phyloP scores from a whole-genome alignment of 1,284 basidiomycete genomes.

The Rhodotorula sp. region DNA sequence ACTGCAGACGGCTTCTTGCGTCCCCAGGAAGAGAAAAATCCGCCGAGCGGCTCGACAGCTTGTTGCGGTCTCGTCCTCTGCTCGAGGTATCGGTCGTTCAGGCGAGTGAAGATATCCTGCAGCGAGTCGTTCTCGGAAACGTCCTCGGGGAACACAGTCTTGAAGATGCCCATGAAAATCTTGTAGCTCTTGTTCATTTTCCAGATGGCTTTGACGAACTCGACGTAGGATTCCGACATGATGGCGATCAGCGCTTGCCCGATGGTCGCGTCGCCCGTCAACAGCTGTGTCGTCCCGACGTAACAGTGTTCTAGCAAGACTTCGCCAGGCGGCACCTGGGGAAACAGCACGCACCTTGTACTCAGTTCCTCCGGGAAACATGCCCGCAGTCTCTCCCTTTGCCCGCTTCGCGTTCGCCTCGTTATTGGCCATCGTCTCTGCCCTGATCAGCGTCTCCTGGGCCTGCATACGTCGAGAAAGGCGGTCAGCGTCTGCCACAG shows the following conservation, averaged over 20 bases:
- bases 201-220: slow-evolving; percentile 37
- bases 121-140: slow-evolving; percentile 33
- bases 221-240: slow-evolving; percentile 37
- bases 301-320: too few species aligned
- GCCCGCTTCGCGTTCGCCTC: slow-evolving; percentile 20
- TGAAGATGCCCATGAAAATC: slow-evolving; percentile 1
- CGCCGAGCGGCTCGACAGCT: neutral
- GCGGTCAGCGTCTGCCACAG: neutral
- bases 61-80: neutral
- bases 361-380: slow-evolving; percentile 35
- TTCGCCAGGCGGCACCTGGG: too few species aligned
- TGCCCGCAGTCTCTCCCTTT: slow-evolving; percentile 8
- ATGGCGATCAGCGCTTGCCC: slow-evolving; percentile 39
- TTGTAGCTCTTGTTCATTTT: slow-evolving; percentile 43
- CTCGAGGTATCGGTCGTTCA: slow-evolving; percentile 38
- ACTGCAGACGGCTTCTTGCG: slow-evolving; percentile 12
- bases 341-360: slow-evolving; percentile 29
- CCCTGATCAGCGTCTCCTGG: slow-evolving; percentile 31
- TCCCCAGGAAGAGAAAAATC: slow-evolving; percentile 24
- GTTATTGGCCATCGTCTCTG: slow-evolving; percentile 25
- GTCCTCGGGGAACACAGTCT: slow-evolving; percentile 39
- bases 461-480: neutral
- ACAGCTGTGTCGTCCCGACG: slow-evolving; percentile 12
- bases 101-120: slow-evolving; percentile 33
- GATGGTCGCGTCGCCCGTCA: slow-evolving; percentile 38